phyloP scores from a whole-genome alignment of 148 eudicot genomes.

The Fallopia convolvulus region DNA sequence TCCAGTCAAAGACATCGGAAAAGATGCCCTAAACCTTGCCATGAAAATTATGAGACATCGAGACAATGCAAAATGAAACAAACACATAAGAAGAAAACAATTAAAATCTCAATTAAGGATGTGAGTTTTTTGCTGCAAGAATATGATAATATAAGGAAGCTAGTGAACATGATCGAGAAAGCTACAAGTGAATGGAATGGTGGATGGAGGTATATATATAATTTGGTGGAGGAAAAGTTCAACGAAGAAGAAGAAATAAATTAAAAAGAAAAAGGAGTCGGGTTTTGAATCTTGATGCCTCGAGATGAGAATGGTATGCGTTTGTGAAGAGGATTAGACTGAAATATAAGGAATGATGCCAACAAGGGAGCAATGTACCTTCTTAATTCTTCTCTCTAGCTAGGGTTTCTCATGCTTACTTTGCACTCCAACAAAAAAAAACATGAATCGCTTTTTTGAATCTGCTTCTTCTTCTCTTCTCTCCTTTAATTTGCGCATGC shows the following conservation, averaged over 20 bases:
- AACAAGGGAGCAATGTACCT: not conserved
- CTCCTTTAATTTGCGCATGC: not conserved
- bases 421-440: not conserved
- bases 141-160: not conserved
- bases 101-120: not conserved
- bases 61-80: not conserved
- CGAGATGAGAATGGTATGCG: slow-evolving; percentile 1
- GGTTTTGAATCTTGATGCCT: not conserved
- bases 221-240: not conserved
- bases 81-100: not conserved
- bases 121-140: not conserved
- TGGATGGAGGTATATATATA: not conserved
- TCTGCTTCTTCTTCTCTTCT: not conserved
- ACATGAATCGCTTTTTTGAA: not conserved
- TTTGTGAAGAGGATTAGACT: too few species aligned
- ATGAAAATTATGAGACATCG: too few species aligned
- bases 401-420: slow-evolving; percentile 1
- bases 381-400: not conserved
- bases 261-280: not conserved
- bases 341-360: too few species aligned
- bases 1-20: not conserved
- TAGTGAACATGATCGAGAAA: not conserved
- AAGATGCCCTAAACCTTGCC: too few species aligned
- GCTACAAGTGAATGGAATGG: not conserved
- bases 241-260: not conserved